Evolutionary conservation across 768 basidiomycete species (phyloP), one percentile per base, ranked within the genome.

Genomic region (Naganishia vishniacii): DNA sequence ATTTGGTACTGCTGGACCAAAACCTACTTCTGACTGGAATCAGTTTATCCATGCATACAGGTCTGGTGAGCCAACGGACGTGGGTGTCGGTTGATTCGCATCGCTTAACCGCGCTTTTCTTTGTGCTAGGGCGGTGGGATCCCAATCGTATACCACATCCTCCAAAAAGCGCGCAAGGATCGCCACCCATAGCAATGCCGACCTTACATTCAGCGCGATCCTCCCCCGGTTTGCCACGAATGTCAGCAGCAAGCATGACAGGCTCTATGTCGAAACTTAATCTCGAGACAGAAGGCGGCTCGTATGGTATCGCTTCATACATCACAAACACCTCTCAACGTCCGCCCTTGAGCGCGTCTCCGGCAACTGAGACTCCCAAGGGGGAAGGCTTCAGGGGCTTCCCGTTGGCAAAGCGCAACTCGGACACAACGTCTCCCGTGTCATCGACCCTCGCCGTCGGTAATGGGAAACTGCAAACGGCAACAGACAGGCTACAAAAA

Each of bases 61-160:
- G 15, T 49, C 48, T 18, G 61, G 61, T 56, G 53, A 56, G 53
- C 26, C 12, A 23, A 16, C 28, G 8, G 11, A 41, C 9, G 16
- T 3, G n/a, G 16, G 3, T 13, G 20, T 13, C 4, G 12, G 13
- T 20, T 26, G 13, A 25, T 56, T 4, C 13, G 18, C 5, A 44
- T 37, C 3, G 7, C 53, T 20, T 4, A 37, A 25, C 16, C 7
- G 7, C 18, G n/a, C 20, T 1, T 18, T 37, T 41, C 23, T 18
- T 4, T 1, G 66, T 70, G 0, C 56, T 68, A 59, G 75, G 75
- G 26, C 68, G 72, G 1, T 76, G 74, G 59, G 75, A 76, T 62
- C 62, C 62, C 6, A 51, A 63, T 32, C 62, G 46, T 13, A 56
- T 51, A 42, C 62, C 62, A 12, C 48, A 42, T 7, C 62, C 62